phyloP scores from a whole-genome alignment of 164 flowering plant species.

The Vitis labrusca region DNA sequence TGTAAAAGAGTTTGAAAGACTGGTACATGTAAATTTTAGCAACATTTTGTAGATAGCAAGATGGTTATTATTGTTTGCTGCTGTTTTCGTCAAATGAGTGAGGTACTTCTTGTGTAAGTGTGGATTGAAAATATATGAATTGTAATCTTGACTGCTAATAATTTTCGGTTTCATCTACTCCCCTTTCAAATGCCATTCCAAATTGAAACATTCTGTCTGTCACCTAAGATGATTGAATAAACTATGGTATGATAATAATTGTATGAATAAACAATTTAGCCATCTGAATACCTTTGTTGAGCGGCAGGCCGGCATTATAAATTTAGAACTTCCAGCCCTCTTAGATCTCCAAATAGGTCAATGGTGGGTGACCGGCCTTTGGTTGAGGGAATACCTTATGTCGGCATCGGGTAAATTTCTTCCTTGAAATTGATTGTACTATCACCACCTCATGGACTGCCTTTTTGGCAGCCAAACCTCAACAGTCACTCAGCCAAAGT shows the following conservation, averaged over 20 bases:
- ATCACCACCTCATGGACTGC: background rate
- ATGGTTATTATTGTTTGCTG: background rate
- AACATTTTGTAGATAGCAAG: background rate
- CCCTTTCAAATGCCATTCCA: no score
- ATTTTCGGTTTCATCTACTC: no score
- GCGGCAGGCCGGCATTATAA: no score
- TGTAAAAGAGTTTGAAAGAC: background rate
- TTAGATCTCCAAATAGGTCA: background rate
- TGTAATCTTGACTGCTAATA: no score
- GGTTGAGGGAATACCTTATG: background rate
- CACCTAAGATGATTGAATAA: no score
- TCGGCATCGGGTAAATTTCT: slow-evolving; percentile 2
- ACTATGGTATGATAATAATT: no score
- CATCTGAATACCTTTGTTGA: no score
- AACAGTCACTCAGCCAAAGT: slow-evolving; percentile 20
- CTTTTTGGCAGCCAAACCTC: slow-evolving; percentile 42
- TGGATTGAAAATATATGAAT: no score
- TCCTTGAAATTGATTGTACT: background rate
- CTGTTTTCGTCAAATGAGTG: background rate
- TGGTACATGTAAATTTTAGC: background rate
- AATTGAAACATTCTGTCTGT: no score
- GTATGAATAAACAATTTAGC: no score
- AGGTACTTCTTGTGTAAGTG: no score
- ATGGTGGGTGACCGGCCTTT: slow-evolving; percentile 28
- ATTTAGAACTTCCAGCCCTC: background rate